Percentiles rank a stretch among this genome's conserved stretches.
Evolutionary conservation across 208 protist species (phyloP).

Genomic region (Leishmania martiniquensis): DNA sequence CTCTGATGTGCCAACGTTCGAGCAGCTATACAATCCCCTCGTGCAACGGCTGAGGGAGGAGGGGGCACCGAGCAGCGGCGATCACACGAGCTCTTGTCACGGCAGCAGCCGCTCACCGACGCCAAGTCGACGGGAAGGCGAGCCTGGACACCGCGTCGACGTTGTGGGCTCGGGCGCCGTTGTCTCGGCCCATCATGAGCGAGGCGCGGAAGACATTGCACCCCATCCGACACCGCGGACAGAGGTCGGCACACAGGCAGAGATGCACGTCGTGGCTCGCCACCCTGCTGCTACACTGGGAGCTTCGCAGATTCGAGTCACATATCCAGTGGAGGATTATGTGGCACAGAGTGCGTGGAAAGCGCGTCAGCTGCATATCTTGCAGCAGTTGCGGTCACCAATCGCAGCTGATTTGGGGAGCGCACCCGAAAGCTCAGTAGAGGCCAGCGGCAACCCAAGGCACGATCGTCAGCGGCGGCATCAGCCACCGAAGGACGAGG

Average conservation of each 20-base stretch:
- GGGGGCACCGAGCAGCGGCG: background rate
- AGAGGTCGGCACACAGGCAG: slow-evolving; percentile 4
- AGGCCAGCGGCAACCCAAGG: background rate
- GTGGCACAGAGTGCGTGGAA: slow-evolving; percentile 66
- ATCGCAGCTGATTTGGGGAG: slow-evolving; percentile 7
- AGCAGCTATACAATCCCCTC: slow-evolving; percentile 49
- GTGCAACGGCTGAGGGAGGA: background rate
- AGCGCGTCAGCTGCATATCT: slow-evolving; percentile 52
- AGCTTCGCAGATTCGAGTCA: background rate
- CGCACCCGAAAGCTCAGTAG: background rate
- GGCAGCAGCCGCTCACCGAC: background rate
- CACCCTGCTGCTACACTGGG: background rate
- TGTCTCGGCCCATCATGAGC: background rate
- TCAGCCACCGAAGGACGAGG: background rate
- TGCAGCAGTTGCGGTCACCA: slow-evolving; percentile 33
- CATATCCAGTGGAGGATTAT: slow-evolving; percentile 53
- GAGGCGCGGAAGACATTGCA: background rate
- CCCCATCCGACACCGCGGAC: background rate
- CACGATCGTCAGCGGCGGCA: background rate
- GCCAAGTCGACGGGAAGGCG: background rate
- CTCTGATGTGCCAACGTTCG: slow-evolving; percentile 30
- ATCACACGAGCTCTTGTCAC: background rate
- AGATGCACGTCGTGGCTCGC: background rate
- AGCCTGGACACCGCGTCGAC: background rate
- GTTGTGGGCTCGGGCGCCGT: background rate